These are phyloP conservation scores for Tetrahymena elliotti DNA, from an alignment of 73 alveolate genomes.

Conservation along the genomic window DNA sequence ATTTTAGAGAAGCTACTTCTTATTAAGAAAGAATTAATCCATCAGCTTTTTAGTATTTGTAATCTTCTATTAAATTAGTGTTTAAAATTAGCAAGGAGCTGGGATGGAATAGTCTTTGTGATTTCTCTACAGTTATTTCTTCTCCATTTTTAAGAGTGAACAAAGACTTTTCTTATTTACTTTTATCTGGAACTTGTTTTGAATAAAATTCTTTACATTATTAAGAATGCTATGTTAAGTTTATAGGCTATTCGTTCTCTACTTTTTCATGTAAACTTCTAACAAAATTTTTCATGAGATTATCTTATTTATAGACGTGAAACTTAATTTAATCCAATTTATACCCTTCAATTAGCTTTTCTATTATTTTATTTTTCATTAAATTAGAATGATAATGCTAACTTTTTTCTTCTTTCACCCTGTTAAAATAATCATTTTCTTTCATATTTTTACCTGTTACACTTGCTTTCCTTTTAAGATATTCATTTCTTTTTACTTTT, in stretches of 20 bases:
- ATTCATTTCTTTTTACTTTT: not conserved
- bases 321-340: not conserved
- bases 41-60: not conserved
- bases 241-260: not conserved
- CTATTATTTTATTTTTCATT: not conserved
- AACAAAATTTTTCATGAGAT: not conserved
- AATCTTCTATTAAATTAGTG: not conserved
- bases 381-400: not conserved
- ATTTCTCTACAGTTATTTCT: not conserved
- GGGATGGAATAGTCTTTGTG: not conserved
- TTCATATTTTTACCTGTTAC: not conserved
- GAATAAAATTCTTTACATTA: not conserved
- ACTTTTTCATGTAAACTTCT: not conserved
- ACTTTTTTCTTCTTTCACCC: not conserved
- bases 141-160: not conserved
- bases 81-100: not conserved
- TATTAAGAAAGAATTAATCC: not conserved
- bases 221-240: not conserved
- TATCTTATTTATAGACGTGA: not conserved
- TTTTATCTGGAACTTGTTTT: not conserved
- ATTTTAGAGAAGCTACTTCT: not conserved
- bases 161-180: not conserved
- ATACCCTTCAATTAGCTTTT: not conserved
- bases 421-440: not conserved
- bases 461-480: not conserved